phyloP scores from a whole-genome alignment of 805 yeast genomes.

The Schwanniomyces yamadae region DNA sequence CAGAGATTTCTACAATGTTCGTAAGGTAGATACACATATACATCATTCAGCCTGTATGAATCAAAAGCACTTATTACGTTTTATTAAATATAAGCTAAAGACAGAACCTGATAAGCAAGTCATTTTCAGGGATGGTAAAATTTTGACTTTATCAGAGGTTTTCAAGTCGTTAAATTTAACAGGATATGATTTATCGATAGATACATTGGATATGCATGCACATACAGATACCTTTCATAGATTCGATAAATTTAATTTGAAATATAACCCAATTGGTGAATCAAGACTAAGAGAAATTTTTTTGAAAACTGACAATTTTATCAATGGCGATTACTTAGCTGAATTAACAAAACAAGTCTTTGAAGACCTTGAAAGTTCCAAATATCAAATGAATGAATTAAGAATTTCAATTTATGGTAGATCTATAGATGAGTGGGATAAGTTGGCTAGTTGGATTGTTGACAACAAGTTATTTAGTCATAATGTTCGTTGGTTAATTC shows the following conservation, averaged over 20 bases:
- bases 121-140: conserved; percentile 87
- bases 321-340: conserved; percentile 85
- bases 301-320: conserved; percentile 90
- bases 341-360: conserved; percentile 93
- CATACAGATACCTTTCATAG: conserved; percentile 97
- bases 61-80: conserved; percentile 92
- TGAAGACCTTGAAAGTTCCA: conserved; percentile 89
- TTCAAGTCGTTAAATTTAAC: conserved; percentile 87
- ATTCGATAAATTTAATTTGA: conserved; percentile 94
- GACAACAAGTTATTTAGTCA: conserved; percentile 90
- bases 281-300: conserved; percentile 95
- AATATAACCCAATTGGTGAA: conserved; percentile 97
- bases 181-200: conserved; percentile 93
- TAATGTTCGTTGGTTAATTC: conserved; percentile 96
- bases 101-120: conserved; percentile 85
- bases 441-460: conserved; percentile 90
- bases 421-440: conserved; percentile 89
- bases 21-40: conserved; percentile 97
- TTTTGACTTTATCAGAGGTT: conserved; percentile 83
- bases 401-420: conserved; percentile 95
- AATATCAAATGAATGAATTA: conserved; percentile 96
- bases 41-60: conserved; percentile 99
- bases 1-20: conserved; percentile 93
- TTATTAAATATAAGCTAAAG: conserved; percentile 91
- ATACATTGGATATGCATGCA: conserved; percentile 98